These are phyloP conservation scores for Calonectria multiphialidica DNA, from an alignment of 2,329 filamentous ascomycete species.

Conservation along the genomic window DNA sequence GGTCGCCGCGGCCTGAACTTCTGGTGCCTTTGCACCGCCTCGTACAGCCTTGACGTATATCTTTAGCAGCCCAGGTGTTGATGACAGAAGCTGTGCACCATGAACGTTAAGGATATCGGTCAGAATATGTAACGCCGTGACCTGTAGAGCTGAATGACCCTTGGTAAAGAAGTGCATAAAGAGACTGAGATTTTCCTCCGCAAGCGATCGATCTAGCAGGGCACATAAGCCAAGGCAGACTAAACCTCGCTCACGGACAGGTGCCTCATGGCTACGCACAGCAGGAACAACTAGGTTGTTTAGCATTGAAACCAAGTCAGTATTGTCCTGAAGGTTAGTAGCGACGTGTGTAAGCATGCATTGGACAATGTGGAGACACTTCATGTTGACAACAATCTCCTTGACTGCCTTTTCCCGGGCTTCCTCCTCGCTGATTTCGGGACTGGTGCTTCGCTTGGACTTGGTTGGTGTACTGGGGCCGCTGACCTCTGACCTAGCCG, in stretches of 20 bases:
- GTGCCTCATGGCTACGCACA: conserved; percentile 91
- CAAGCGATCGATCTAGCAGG: conserved; percentile 89
- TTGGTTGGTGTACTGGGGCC: conserved; percentile 69
- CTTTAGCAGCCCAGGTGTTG: conserved; percentile 80
- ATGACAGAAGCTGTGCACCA: conserved; percentile 79
- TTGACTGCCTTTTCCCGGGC: conserved; percentile 81
- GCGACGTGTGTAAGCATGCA: conserved; percentile 97
- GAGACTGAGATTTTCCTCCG: conserved; percentile 89
- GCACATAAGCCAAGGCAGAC: conserved; percentile 92
- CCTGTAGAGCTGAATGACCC: conserved; percentile 89
- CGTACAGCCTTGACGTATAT: conserved; percentile 88
- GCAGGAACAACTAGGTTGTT: conserved; percentile 97
- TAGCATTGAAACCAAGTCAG: conserved; percentile 94
- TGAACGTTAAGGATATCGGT: conserved; percentile 94
- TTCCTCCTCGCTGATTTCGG: conserved; percentile 71
- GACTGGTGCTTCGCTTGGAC: conserved; percentile 54
- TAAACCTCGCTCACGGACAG: conserved; percentile 90
- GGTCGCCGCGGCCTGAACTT: conserved; percentile 85
- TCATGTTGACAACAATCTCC: conserved; percentile 98
- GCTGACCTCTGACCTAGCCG: conserved; percentile 87
- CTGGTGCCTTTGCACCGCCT: conserved; percentile 74
- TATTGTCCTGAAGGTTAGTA: conserved; percentile 88
- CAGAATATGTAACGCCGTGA: conserved; percentile 90
- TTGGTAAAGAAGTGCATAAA: conserved; percentile 98
- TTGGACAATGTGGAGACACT: conserved; percentile 96